Evolutionary conservation across 164 flowering plant genomes (phyloP), one percentile per base, ranked within the genome.

Genomic region (Vitis cinerea): DNA sequence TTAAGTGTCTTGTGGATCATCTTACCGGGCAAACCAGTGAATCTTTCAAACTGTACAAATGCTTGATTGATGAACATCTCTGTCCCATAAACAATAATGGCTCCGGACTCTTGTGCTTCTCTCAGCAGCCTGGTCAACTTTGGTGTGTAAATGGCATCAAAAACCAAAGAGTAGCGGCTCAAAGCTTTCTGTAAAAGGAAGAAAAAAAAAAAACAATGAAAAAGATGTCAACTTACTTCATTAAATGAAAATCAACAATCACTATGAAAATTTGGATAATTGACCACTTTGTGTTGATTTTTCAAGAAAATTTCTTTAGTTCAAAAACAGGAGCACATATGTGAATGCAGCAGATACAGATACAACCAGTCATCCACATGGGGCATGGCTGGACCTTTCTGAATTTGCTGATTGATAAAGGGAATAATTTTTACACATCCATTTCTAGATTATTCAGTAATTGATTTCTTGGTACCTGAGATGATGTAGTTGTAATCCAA

Each of bases 31-130:
- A 73, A 61, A 10, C 83, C 83, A 9, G 78, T 80, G 80, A 80
- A 77, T 59, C 47, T 74, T 23, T 77, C 72, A 64, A 70, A 74
- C 73, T 80, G 83, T 71, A 61, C 76, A 72, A 71, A 77, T 61
- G 77, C 80, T 69, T 80, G 83, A 17, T 65, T 62, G 59, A 80
- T 65, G 65, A 80, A 71, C 83, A 80, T 80, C 61, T 80, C 80
- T 10, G 74, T 72, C 5, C 83, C 83, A 16, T 29, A 77, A 31
- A 80, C 80, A 63, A 74, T 63, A 5, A 56, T 55, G 12, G 73
- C 73, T 19, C 83, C 80, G n/a, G 72, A 65, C 29, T 77, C 80
- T 51, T 74, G 59, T 50, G 80, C 83, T 49, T 80, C 78, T 54
- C 23, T 47, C 61, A 80, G 53, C 31, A 77, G 78, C 60, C 72